Evolutionary conservation across 345 rosid genomes (phyloP).

Genomic region (Citrus cavaleriei): DNA sequence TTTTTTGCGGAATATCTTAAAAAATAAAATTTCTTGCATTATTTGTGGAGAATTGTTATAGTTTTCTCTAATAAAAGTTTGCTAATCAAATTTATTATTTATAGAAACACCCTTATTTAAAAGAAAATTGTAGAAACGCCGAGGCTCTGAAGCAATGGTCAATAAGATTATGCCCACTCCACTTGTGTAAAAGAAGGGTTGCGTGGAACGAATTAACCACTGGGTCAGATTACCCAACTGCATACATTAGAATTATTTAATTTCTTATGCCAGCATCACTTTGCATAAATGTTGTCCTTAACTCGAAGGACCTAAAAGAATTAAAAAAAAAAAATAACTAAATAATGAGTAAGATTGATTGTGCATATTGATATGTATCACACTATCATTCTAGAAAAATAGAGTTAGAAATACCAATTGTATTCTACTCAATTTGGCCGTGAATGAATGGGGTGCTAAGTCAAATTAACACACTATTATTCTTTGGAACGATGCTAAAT

Average conservation of each 20-base stretch:
- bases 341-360: background rate
- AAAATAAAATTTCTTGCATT: no score
- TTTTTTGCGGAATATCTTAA: no score
- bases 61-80: no score
- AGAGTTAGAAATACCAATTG: background rate
- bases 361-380: background rate
- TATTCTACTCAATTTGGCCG: constrained; percentile 3
- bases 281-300: no score
- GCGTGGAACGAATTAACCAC: background rate
- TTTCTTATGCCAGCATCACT: background rate
- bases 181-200: background rate
- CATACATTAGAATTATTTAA: background rate
- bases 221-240: background rate
- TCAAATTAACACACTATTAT: constrained; percentile 7
- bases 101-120: no score
- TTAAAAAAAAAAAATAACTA: background rate
- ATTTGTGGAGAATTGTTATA: no score
- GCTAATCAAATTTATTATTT: no score
- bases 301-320: background rate
- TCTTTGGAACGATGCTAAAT: background rate
- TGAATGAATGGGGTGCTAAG: background rate
- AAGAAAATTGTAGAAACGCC: no score
- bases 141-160: no score
- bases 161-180: background rate
- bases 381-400: background rate